Conservation (phyloP, 2,329 filamentous ascomycete species). For the Orbilia brochopaga region DNA sequence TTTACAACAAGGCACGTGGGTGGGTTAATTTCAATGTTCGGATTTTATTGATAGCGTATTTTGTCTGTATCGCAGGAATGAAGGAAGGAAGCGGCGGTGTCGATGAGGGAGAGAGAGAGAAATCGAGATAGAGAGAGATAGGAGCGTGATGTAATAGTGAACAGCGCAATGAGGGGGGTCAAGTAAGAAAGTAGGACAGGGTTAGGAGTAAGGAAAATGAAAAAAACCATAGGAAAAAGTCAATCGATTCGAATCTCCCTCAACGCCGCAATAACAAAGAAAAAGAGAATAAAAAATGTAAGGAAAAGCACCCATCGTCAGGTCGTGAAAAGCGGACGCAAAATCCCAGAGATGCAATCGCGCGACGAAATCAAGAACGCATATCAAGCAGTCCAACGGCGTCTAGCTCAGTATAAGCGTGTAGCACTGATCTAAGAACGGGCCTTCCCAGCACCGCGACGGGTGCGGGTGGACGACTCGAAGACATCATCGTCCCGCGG, state of each 20-base stretch:
- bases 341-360: constrained; percentile 14
- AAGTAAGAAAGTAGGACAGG: constrained; percentile 7
- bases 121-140: too few relatives aligned
- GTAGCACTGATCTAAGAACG: constrained; percentile 26
- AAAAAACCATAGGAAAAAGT: background rate
- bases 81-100: too few relatives aligned
- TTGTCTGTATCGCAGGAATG: too few relatives aligned
- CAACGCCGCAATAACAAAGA: constrained; percentile 28
- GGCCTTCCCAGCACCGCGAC: constrained; percentile 23
- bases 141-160: too few relatives aligned
- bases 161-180: too few relatives aligned
- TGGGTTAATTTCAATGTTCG: too few relatives aligned
- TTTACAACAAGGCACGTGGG: too few relatives aligned
- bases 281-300: background rate
- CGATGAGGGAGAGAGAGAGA: too few relatives aligned
- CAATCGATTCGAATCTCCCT: constrained; percentile 15
- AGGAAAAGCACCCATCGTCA: constrained; percentile 22
- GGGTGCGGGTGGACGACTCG: constrained; percentile 22
- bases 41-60: too few relatives aligned
- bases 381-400: background rate
- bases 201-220: background rate
- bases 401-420: background rate
- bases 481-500: constrained; percentile 33
- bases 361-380: too few relatives aligned
- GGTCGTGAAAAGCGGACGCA: constrained; percentile 26